Conservation (phyloP, 371 early-diverging fungal genomes). For the Mucor ambiguus region DNA sequence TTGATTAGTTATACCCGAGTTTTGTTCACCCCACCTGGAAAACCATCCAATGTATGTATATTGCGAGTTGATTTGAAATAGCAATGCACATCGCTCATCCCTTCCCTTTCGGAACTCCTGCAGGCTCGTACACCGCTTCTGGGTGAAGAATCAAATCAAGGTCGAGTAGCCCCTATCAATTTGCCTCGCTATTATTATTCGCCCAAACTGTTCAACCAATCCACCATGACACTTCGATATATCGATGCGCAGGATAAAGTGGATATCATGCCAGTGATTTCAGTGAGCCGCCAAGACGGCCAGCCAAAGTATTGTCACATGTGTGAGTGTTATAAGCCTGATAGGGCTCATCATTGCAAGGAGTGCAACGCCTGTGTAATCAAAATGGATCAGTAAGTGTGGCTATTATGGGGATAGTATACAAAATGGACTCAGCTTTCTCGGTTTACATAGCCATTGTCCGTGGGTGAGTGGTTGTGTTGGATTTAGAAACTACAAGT, state of each 20-base stretch:
- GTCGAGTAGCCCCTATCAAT: constrained; percentile 3
- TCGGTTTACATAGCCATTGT: constrained; percentile 50
- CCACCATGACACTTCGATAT: constrained; percentile 17
- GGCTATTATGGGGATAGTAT: background rate
- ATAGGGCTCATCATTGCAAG: constrained; percentile 66
- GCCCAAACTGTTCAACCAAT: constrained; percentile 28
- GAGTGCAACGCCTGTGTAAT: constrained; percentile 65
- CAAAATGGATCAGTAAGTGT: constrained; percentile 67
- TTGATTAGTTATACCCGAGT: constrained; percentile 51
- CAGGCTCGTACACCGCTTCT: constrained; percentile 18
- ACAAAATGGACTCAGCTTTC: background rate
- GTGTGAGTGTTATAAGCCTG: constrained; percentile 62
- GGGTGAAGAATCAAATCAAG: constrained; percentile 13
- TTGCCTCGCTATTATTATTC: constrained; percentile 38
- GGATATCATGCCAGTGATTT: constrained; percentile 39
- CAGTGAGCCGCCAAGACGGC: constrained; percentile 52
- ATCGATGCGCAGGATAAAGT: constrained; percentile 4
- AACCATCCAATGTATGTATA: constrained; percentile 35
- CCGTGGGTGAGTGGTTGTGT: constrained; percentile 69
- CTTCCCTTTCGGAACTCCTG: constrained; percentile 6
- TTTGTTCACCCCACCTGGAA: constrained; percentile 52
- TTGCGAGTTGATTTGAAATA: background rate
- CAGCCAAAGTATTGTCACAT: constrained; percentile 54
- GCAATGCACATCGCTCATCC: background rate
- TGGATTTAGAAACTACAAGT: constrained; percentile 65